These are phyloP conservation scores for Neopestalotiopsis sp. DNA, from an alignment of 2,329 filamentous ascomycete genomes.

Conservation along the genomic window DNA sequence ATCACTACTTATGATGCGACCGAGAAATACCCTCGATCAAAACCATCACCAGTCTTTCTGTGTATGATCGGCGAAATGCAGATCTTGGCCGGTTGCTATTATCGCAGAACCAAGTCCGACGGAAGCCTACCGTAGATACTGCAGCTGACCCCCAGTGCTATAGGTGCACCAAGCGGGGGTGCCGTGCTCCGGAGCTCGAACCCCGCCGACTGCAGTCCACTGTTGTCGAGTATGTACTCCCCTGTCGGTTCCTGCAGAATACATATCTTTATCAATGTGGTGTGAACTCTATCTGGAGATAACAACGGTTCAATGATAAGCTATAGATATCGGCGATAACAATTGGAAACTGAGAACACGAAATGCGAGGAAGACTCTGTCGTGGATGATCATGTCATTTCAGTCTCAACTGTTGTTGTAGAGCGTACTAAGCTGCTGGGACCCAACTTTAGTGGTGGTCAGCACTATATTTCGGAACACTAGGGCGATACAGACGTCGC, in stretches of 20 bases:
- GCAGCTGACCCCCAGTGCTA: background rate
- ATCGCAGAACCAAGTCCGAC: constrained; percentile 8
- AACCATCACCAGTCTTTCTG: background rate
- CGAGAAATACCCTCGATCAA: background rate
- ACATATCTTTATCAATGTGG: too few species aligned
- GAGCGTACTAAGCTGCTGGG: too few species aligned
- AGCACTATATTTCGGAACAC: too few species aligned
- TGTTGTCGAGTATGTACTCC: background rate
- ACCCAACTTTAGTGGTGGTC: too few species aligned
- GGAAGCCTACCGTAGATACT: background rate
- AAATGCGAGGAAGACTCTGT: too few species aligned
- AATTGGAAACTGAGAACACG: too few species aligned
- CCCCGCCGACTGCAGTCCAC: background rate
- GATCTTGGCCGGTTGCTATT: background rate
- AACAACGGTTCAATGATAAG: too few species aligned
- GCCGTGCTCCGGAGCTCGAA: background rate
- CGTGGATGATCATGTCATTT: too few species aligned
- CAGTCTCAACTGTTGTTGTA: too few species aligned
- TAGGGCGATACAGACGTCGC: too few species aligned
- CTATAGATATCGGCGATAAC: too few species aligned
- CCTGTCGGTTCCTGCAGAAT: background rate
- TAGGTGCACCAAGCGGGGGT: background rate
- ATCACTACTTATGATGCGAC: background rate
- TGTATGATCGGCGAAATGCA: background rate
- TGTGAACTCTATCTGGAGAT: too few species aligned